A percentile compares a stretch with the other conserved stretches of the same genome.
phyloP scores from a whole-genome alignment of 192 early-diverging fungal species.

The Gaertneriomyces semiglobifer region DNA sequence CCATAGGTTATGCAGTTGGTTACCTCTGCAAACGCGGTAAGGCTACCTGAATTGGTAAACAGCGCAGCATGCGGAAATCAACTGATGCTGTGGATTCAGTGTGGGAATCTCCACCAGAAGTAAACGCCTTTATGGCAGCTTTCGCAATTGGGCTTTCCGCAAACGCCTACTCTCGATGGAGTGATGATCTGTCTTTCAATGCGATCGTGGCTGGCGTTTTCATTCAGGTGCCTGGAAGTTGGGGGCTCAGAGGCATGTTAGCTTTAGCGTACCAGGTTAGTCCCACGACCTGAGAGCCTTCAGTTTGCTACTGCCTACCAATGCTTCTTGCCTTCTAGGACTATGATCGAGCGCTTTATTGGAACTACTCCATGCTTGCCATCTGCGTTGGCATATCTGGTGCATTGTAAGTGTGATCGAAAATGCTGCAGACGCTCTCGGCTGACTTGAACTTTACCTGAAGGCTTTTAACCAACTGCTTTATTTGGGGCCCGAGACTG shows the following conservation, averaged over 20 bases:
- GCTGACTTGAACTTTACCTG: background rate
- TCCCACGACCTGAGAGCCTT: background rate
- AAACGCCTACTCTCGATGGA: constrained; percentile 10
- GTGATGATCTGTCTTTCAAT: constrained; percentile 22
- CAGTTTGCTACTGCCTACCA: background rate
- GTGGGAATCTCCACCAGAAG: constrained; percentile 24
- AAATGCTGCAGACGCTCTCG: background rate
- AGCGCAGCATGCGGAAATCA: too few species aligned
- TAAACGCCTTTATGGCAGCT: constrained; percentile 15
- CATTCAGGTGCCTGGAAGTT: constrained; percentile 24
- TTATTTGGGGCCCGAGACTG: background rate
- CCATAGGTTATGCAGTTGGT: constrained; percentile 4
- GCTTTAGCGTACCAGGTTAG: constrained; percentile 17
- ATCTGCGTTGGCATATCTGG: constrained; percentile 12
- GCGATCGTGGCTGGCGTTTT: constrained; percentile 22
- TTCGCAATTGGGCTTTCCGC: constrained; percentile 12
- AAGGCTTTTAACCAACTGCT: background rate
- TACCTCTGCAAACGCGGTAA: constrained; percentile 17
- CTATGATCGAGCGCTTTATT: constrained; percentile 6
- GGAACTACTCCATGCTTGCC: constrained; percentile 12
- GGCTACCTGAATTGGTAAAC: too few species aligned
- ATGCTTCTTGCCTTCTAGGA: background rate
- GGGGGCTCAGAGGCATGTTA: constrained; percentile 30
- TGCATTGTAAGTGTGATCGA: constrained; percentile 2
- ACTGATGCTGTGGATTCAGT: background rate